phyloP scores from a whole-genome alignment of 495 filamentous ascomycete species.

The Aspergillus cavernicola region DNA sequence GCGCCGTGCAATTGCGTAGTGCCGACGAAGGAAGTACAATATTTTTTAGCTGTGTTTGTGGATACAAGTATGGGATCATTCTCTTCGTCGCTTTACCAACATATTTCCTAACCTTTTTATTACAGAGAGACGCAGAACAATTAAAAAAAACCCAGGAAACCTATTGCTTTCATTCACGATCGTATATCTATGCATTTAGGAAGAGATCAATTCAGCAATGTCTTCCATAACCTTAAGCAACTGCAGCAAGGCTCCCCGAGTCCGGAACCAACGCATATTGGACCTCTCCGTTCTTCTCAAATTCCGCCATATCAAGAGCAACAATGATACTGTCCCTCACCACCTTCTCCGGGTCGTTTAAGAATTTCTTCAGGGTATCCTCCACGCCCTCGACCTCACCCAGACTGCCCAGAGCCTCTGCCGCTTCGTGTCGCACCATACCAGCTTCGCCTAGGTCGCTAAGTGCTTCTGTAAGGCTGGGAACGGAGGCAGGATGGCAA shows the following conservation, averaged over 20 bases:
- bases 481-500: slow-evolving; percentile 92
- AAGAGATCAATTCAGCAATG: slow-evolving; percentile 24
- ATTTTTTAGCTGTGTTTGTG: slow-evolving; percentile 83
- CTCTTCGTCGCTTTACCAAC: background rate
- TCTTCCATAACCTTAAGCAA: slow-evolving; percentile 28
- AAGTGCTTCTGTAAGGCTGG: slow-evolving; percentile 73
- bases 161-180: slow-evolving; percentile 16
- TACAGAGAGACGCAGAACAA: slow-evolving; percentile 42
- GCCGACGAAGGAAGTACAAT: slow-evolving; percentile 94
- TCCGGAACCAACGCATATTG: slow-evolving; percentile 90
- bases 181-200: slow-evolving; percentile 14
- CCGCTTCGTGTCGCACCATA: slow-evolving; percentile 98
- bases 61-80: slow-evolving; percentile 64
- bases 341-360: slow-evolving; percentile 86
- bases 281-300: slow-evolving; percentile 80
- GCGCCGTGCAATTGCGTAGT: slow-evolving; percentile 79
- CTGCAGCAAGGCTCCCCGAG: slow-evolving; percentile 29
- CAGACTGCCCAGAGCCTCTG: slow-evolving; percentile 93
- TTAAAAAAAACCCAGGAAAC: slow-evolving; percentile 26
- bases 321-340: slow-evolving; percentile 94
- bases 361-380: slow-evolving; percentile 73
- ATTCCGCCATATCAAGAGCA: slow-evolving; percentile 96
- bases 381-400: slow-evolving; percentile 93
- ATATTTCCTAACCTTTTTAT: no score
- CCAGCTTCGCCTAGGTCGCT: slow-evolving; percentile 76